These are phyloP conservation scores for Podaxis mareebaensis DNA, from an alignment of 768 basidiomycete genomes.

Conservation along the genomic window DNA sequence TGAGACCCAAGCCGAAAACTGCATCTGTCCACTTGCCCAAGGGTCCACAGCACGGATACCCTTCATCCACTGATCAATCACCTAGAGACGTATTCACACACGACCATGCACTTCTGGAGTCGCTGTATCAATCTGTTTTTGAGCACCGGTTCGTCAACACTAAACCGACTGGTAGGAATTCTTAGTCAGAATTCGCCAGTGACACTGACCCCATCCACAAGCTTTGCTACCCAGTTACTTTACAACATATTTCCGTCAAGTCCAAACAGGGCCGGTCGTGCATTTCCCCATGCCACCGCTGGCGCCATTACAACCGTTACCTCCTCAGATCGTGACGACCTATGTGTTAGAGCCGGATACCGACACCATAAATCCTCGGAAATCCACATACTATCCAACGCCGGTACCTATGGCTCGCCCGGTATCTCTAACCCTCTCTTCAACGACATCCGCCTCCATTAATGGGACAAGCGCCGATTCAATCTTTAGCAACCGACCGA, in stretches of 20 bases:
- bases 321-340: constrained; percentile 42
- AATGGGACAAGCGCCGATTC: constrained; percentile 25
- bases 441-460: constrained; percentile 44
- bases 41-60: constrained; percentile 38
- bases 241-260: constrained; percentile 70
- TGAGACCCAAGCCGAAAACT: constrained; percentile 52
- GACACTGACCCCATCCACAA: constrained; percentile 23
- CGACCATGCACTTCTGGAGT: constrained; percentile 72
- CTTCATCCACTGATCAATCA: constrained; percentile 34
- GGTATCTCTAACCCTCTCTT: constrained; percentile 54
- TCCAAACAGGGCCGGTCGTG: constrained; percentile 58
- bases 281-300: constrained; percentile 72
- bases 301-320: constrained; percentile 59
- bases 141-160: constrained; percentile 72
- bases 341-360: constrained; percentile 37
- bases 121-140: constrained; percentile 64
- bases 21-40: constrained; percentile 55
- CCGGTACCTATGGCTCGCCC: constrained; percentile 37
- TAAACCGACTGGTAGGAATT: constrained; percentile 59
- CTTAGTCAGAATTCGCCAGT: neutral
- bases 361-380: constrained; percentile 34
- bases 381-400: constrained; percentile 38
- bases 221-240: constrained; percentile 71
- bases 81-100: constrained; percentile 41
- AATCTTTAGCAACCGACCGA: constrained; percentile 25